phyloP scores from a whole-genome alignment of 108 stramenopile species.

The Ochromonas danica region DNA sequence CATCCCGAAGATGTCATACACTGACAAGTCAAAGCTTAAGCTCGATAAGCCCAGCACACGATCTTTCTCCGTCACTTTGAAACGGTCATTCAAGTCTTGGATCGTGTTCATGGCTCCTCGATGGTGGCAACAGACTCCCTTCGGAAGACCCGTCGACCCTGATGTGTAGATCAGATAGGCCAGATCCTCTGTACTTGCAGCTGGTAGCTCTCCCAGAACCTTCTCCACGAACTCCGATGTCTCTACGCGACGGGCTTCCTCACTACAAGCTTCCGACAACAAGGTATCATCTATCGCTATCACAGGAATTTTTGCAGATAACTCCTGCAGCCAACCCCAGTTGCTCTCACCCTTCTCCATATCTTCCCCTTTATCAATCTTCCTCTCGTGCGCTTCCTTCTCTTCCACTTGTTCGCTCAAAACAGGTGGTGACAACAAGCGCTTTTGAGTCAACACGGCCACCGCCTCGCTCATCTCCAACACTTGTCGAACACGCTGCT shows the following conservation, averaged over 20 bases:
- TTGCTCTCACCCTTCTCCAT: not conserved
- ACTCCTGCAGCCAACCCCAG: slow-evolving; percentile 3
- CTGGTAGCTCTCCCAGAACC: not conserved
- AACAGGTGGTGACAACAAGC: not conserved
- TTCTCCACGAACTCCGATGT: not conserved
- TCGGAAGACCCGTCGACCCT: slow-evolving; percentile 43
- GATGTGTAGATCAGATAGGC: slow-evolving; percentile 47
- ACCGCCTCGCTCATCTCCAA: not conserved
- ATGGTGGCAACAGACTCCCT: slow-evolving; percentile 41
- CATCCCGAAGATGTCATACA: slow-evolving; percentile 38
- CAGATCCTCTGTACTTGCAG: not conserved
- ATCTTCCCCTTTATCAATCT: too few species aligned
- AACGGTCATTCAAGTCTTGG: slow-evolving; percentile 25
- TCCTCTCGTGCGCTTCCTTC: too few species aligned
- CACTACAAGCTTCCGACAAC: not conserved
- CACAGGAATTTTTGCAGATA: not conserved
- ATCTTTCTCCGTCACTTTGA: slow-evolving; percentile 26
- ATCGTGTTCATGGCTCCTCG: slow-evolving; percentile 32
- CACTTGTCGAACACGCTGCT: slow-evolving; percentile 7
- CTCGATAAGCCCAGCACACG: slow-evolving; percentile 39
- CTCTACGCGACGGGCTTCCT: not conserved
- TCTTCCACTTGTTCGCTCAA: too few species aligned
- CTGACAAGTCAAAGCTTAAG: slow-evolving; percentile 34
- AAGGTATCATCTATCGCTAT: not conserved
- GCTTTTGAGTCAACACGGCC: not conserved